Conservation (phyloP, 257 asterid genomes). For the Verbascum thapsus region DNA sequence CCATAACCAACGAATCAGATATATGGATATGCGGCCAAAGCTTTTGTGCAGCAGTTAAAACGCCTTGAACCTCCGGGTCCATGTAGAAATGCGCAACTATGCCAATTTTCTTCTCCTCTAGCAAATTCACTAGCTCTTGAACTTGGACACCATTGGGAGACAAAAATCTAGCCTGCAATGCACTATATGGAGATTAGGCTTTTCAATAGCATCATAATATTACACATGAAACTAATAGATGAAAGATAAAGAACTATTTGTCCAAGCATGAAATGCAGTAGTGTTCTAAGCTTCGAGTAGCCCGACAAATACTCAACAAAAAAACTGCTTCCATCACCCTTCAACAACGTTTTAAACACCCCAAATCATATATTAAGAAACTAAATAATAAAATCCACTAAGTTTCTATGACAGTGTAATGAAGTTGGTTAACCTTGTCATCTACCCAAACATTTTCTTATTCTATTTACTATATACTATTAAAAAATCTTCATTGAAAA, state of each 20-base stretch:
- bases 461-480: neutral
- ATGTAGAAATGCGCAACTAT: conserved; percentile 97
- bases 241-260: neutral
- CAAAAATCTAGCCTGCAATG: conserved; percentile 90
- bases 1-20: conserved; percentile 96
- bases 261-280: neutral
- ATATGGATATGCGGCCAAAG: conserved; percentile 98
- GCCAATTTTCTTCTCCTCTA: conserved; percentile 92
- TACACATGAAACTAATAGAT: neutral
- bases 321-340: neutral
- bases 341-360: neutral
- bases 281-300: neutral
- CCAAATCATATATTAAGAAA: neutral
- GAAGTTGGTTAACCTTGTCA: conserved; percentile 7
- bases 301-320: conserved; percentile 2
- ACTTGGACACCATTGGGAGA: conserved; percentile 66
- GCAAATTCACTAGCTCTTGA: conserved; percentile 72
- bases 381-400: neutral
- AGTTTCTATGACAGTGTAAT: neutral
- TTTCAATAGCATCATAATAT: conserved; percentile 14
- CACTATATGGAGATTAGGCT: conserved; percentile 45
- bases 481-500: conserved; percentile 7
- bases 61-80: conserved; percentile 99
- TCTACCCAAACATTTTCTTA: neutral
- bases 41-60: conserved; percentile 91